phyloP scores from a whole-genome alignment of 75 land plant genomes.

The Pinus albicaulis region DNA sequence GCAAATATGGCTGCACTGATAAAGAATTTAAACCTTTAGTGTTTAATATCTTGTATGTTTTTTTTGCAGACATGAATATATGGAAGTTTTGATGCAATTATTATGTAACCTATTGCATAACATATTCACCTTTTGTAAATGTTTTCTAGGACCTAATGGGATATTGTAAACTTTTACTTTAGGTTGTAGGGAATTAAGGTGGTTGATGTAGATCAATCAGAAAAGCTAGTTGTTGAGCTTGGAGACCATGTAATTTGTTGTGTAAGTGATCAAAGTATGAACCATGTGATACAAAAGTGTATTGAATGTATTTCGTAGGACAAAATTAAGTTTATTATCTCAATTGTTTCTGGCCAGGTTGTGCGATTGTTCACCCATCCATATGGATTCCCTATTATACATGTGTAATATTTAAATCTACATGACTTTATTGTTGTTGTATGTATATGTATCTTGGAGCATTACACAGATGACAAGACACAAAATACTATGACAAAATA shows the following conservation, averaged over 20 bases:
- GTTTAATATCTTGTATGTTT: no score
- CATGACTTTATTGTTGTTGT: neutral
- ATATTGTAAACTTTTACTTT: neutral
- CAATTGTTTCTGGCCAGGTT: slow-evolving; percentile 62
- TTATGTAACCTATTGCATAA: no score
- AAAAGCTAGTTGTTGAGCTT: slow-evolving; percentile 55
- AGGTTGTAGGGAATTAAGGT: slow-evolving; percentile 63
- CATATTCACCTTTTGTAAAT: no score
- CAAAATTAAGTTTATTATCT: slow-evolving; percentile 60
- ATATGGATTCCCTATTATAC: slow-evolving; percentile 74
- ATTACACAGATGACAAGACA: slow-evolving; percentile 75
- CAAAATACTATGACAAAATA: slow-evolving; percentile 81
- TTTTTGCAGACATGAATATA: no score
- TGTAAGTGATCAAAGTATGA: slow-evolving; percentile 88
- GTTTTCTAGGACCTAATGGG: no score
- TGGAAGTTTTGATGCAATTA: no score
- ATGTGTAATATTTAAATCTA: slow-evolving; percentile 24
- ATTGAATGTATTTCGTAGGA: slow-evolving; percentile 78
- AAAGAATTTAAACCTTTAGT: no score
- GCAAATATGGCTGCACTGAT: no score
- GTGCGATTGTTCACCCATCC: slow-evolving; percentile 62
- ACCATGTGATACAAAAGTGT: slow-evolving; percentile 93
- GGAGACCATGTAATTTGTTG: slow-evolving; percentile 72
- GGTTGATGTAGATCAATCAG: slow-evolving; percentile 66
- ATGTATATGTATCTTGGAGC: slow-evolving; percentile 62